phyloP scores from a whole-genome alignment of 1,284 basidiomycete species.

The Rhodotorula sp. region DNA sequence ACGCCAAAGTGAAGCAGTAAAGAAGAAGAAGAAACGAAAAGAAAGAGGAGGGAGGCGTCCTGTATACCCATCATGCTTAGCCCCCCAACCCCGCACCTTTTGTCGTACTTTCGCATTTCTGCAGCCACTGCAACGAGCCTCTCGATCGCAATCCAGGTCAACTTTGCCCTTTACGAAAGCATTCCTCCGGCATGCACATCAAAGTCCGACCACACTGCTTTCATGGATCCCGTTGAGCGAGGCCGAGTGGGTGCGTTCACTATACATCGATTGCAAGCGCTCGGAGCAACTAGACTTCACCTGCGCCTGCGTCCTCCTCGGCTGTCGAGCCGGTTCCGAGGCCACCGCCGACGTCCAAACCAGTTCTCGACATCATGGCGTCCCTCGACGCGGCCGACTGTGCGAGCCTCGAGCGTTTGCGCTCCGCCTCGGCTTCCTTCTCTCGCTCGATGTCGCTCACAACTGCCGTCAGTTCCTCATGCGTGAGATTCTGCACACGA shows the following conservation, averaged over 20 bases:
- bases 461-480: conserved; percentile 82
- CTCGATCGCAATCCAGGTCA: too few species aligned
- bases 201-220: too few species aligned
- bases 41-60: background rate
- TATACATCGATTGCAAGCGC: background rate
- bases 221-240: too few species aligned
- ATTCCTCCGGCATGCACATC: too few species aligned
- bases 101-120: too few species aligned
- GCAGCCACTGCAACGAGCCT: too few species aligned
- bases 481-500: conserved; percentile 82
- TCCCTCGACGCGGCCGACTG: conserved; percentile 79
- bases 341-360: background rate
- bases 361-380: conserved; percentile 56
- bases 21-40: conserved; percentile 3
- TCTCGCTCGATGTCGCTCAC: conserved; percentile 88
- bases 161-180: too few species aligned
- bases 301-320: conserved; percentile 30
- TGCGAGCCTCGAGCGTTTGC: conserved; percentile 72
- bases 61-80: background rate
- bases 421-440: conserved; percentile 92
- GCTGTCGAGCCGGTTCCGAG: conserved; percentile 9
- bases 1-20: conserved; percentile 52
- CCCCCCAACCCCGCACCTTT: background rate
- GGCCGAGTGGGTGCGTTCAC: too few species aligned
- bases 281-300: conserved; percentile 5